Conservation (phyloP, 805 yeast genomes). For the Yarrowia divulgata region DNA sequence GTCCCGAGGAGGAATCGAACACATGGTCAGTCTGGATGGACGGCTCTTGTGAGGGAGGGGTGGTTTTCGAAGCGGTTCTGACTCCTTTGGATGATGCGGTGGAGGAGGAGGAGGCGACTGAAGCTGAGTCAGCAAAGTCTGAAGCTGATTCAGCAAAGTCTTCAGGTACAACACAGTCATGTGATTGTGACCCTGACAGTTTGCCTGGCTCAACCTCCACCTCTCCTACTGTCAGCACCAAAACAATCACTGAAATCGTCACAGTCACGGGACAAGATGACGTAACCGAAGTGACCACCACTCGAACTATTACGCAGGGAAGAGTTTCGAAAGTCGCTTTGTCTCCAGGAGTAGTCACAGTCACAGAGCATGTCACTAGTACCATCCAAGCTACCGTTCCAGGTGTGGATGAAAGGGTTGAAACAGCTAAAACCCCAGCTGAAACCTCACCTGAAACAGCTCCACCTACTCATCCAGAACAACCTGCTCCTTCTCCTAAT, state of each 20-base stretch:
- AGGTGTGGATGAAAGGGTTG: too few species aligned
- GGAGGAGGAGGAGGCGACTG: neutral
- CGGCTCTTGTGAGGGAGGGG: neutral
- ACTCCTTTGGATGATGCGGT: neutral
- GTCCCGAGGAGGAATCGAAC: neutral
- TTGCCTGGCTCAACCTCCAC: too few species aligned
- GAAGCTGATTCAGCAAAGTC: neutral
- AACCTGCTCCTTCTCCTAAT: neutral
- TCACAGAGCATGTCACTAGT: neutral
- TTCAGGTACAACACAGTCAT: too few species aligned
- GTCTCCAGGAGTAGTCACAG: neutral
- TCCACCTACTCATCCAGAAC: neutral
- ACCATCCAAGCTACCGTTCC: too few species aligned
- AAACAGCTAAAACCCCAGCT: too few species aligned
- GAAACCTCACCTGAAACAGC: too few species aligned
- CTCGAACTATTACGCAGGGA: neutral
- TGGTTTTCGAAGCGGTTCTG: neutral
- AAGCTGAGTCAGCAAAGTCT: neutral
- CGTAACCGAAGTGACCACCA: conserved; percentile 13
- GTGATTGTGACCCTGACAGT: too few species aligned
- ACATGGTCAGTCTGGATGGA: conserved; percentile 9
- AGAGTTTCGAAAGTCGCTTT: too few species aligned
- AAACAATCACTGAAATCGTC: neutral
- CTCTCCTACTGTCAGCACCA: neutral
- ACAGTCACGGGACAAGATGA: neutral